Conservation (phyloP, 148 eudicot genomes). For the Beta vulgaris region DNA sequence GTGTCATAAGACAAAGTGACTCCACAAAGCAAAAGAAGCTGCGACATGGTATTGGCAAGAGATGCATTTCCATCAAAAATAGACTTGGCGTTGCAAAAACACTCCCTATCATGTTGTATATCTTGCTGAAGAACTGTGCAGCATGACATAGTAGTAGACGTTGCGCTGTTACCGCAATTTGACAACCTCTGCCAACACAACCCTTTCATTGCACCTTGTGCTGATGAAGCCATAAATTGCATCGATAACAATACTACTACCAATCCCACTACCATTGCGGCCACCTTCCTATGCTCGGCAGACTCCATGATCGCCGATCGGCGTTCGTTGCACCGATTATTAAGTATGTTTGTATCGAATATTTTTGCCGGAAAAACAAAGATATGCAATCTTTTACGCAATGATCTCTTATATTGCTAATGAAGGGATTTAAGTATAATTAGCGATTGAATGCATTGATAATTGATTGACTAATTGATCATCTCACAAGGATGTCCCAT, state of each 20-base stretch:
- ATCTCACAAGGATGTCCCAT: neutral
- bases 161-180: neutral
- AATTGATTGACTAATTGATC: neutral
- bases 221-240: neutral
- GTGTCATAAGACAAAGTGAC: neutral
- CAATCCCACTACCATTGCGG: neutral
- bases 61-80: neutral
- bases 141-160: neutral
- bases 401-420: neutral
- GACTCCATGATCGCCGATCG: neutral
- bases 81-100: constrained; percentile 3
- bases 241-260: neutral
- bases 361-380: neutral
- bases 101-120: neutral
- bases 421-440: neutral
- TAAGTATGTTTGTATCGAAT: neutral
- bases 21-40: neutral
- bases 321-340: neutral
- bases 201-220: neutral
- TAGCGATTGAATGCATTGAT: neutral
- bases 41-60: neutral
- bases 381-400: neutral
- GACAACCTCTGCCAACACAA: neutral
- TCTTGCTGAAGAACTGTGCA: neutral
- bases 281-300: neutral